Evolutionary conservation across 306 rosid genomes (phyloP), one percentile per base, ranked within the genome.

Genomic region (Morella rubra): DNA sequence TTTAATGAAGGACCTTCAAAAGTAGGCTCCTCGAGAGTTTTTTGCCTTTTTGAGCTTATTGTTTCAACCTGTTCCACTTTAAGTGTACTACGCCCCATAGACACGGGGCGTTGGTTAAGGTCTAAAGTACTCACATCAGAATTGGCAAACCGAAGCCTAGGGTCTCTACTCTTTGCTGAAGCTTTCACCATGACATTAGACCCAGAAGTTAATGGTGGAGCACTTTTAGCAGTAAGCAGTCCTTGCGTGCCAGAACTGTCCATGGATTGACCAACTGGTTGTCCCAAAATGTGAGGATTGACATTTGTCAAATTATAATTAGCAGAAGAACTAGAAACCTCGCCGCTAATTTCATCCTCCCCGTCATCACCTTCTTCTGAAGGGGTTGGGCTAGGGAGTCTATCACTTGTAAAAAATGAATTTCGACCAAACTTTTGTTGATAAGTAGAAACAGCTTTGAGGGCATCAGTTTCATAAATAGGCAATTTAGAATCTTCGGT

Each of bases 301-400:
- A 74, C 20, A 62, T 77, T 79, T 75, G 83, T 82, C 50, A 73
- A 58, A 83, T 79, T 84, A 80, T 72, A 69, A 76, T 64, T 47
- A 3, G 55, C 13, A 11, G 82, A 83, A 74, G 87, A 84, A 85
- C 98, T 91, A 72, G 97, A 89, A 67, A 92, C 87, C 88, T 96
- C 99, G 52, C 81, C 91, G 69, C 60, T 73, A 62, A 81, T 80
- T 80, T 92, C 97, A 76, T 42, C 89, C 80, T 62, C 83, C 82
- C 76, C 87, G 51, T 76, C 77, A 55, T 78, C 93, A 59, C 80
- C 62, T 37, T 92, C 93, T 71, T 87, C 99, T 5, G 99, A 96
- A 50, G 99, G 99, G 27, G 99, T 96, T 81, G 99, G 99, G 82
- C 99, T 96, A 72, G 99, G 99, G 86, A 96, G 96, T 58, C 84